Base-by-base conservation (phyloP, 306 rosid genomes). In the Cicer yamashitae region DNA sequence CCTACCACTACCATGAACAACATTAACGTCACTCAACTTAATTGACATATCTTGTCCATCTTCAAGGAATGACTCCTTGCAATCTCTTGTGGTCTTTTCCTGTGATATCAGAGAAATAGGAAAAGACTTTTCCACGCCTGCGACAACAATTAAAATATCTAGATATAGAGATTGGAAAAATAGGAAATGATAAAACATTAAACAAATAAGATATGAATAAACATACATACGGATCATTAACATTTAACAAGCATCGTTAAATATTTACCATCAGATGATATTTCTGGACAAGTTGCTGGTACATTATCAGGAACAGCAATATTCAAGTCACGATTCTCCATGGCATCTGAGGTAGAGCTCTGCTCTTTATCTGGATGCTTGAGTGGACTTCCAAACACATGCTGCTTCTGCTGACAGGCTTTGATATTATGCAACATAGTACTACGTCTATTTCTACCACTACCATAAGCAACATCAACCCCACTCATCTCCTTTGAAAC, bases 361-460 rank as follows among this genome's bases (percentile, higher is more conserved):
- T 1, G 52, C 14, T 46, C 52, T 46, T 46, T 10, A 5, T 50
- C 57, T 14, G 20, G 22, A 51, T 7, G 10, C 17, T 14, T 51
- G 18, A 14, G 20, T n/a, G 57, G 57, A 51, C 3, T 9, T 51
- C 57, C 22, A 51, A 18, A 6, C 8, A 0, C 10, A 51, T 3
- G 2, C 57, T 51, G 4, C 22, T 51, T 22, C 14, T 2, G 63
- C 44, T 12, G 66, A 59, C 6, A 59, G 1, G 13, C 66, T 1
- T 59, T 52, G 11, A 80, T 62, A 66, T 73, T 75, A 48, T 6
- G 76, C 48, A 78, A 76, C 39, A 67, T 74, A 10, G 66, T 62
- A 59, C 78, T 37, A 58, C 14, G 39, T 65, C 60, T 54, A 40
- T 14, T 53, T 20, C 41, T 5, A n/a, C 11, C 74, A 48, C 47